Evolutionary conservation across 2,329 filamentous ascomycete genomes (phyloP).

Genomic region (Orbilia blumenaviensis): DNA sequence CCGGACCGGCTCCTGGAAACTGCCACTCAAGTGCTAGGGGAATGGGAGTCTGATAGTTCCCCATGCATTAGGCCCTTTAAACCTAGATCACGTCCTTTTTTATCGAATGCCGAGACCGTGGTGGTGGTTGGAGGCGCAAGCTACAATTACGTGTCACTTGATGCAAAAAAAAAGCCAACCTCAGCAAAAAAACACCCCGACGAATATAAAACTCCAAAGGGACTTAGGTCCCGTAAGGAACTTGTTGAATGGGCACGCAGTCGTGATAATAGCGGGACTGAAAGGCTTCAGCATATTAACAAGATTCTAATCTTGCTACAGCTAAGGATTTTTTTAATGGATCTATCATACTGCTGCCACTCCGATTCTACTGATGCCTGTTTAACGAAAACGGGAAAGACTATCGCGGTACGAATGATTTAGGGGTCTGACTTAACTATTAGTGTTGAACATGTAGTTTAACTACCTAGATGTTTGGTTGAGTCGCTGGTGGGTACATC

Average conservation of each 20-base stretch:
- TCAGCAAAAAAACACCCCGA: too few species aligned
- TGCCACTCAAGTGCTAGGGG: not conserved
- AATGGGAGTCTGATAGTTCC: conserved; percentile 6
- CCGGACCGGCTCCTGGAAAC: not conserved
- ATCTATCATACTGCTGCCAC: conserved; percentile 23
- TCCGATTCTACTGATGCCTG: conserved; percentile 20
- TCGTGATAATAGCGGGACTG: not conserved
- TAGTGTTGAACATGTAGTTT: too few species aligned
- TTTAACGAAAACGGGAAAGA: not conserved
- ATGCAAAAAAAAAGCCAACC: too few species aligned
- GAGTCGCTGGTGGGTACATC: too few species aligned
- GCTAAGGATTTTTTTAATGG: conserved; percentile 34
- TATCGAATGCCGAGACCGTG: too few species aligned
- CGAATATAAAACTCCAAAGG: not conserved
- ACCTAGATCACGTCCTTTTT: not conserved
- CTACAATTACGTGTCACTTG: too few species aligned
- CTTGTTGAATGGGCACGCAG: not conserved
- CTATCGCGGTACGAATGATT: not conserved
- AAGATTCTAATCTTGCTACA: conserved; percentile 25
- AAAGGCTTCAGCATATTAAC: not conserved
- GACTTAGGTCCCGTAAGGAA: not conserved
- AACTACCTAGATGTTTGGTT: too few species aligned
- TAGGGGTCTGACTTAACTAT: too few species aligned
- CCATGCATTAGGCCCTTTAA: not conserved
- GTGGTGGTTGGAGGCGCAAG: too few species aligned